These are phyloP conservation scores for Podospora pseudoanserina DNA, from an alignment of 495 filamentous ascomycete genomes.

Conservation along the genomic window DNA sequence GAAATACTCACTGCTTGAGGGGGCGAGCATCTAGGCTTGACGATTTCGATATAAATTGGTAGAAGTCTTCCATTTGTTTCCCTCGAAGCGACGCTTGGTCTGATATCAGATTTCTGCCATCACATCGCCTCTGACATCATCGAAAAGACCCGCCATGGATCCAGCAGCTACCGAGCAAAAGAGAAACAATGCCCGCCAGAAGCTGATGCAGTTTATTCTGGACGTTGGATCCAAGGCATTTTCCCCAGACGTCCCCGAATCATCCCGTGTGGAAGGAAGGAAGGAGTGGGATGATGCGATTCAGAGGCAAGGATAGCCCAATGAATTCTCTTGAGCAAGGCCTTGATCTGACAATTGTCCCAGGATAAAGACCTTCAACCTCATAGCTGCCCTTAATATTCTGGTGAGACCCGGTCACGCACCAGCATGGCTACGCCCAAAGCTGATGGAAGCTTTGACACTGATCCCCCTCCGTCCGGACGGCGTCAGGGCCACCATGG, in stretches of 20 bases:
- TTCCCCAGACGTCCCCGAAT: slow-evolving; percentile 31
- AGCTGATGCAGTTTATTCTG: slow-evolving; percentile 33
- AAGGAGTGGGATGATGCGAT: slow-evolving; percentile 40
- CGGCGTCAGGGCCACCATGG: slow-evolving; percentile 65
- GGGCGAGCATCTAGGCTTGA: too few relatives aligned
- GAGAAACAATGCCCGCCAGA: slow-evolving; percentile 22
- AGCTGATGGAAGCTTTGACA: slow-evolving; percentile 56
- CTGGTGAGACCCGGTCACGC: slow-evolving; percentile 44
- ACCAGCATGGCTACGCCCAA: slow-evolving; percentile 48
- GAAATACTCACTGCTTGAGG: background rate
- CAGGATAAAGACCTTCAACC: slow-evolving; percentile 43
- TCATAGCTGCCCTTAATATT: slow-evolving; percentile 46
- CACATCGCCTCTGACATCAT: background rate
- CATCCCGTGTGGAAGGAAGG: slow-evolving; percentile 29
- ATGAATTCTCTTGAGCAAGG: background rate
- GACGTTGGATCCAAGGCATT: slow-evolving; percentile 41
- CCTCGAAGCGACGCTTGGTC: background rate
- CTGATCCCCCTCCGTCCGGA: slow-evolving; percentile 59
- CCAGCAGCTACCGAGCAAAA: slow-evolving; percentile 8
- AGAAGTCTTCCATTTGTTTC: background rate
- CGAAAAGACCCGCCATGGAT: slow-evolving; percentile 20
- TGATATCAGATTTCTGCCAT: background rate
- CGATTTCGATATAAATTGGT: background rate
- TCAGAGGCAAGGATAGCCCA: slow-evolving; percentile 35
- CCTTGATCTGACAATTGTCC: slow-evolving; percentile 29